These are phyloP conservation scores for Petrea volubilis DNA, from an alignment of 257 asterid species.

Conservation along the genomic window DNA sequence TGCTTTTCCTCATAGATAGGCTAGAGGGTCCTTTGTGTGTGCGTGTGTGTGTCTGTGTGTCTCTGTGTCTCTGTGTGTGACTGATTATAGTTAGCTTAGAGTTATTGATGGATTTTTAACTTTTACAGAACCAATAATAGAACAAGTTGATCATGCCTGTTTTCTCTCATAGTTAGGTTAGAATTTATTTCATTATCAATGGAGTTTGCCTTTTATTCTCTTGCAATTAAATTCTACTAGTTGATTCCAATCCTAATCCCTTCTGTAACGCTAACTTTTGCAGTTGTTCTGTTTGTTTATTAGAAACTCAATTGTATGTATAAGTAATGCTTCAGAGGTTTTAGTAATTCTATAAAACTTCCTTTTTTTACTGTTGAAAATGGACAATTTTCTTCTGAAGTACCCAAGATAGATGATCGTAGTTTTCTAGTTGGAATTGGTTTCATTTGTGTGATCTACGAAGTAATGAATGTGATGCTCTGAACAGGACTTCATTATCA, in stretches of 20 bases:
- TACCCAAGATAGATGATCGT: too few species aligned
- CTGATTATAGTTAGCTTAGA: slow-evolving; percentile 16
- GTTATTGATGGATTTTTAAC: background rate
- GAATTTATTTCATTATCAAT: background rate
- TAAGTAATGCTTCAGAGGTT: too few species aligned
- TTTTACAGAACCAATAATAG: background rate
- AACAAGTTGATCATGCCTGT: background rate
- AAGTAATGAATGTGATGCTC: too few species aligned
- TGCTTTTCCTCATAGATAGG: too few species aligned
- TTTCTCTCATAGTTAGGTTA: background rate
- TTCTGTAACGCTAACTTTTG: background rate
- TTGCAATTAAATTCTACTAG: background rate
- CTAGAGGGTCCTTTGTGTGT: too few species aligned
- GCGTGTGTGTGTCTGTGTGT: too few species aligned
- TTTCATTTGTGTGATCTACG: too few species aligned
- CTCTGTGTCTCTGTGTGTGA: too few species aligned
- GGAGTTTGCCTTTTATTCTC: too few species aligned
- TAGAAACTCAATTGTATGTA: background rate
- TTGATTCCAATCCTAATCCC: background rate
- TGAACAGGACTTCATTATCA: too few species aligned
- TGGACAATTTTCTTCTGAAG: too few species aligned
- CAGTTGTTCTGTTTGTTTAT: background rate
- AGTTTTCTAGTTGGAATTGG: too few species aligned
- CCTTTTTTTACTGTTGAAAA: background rate
- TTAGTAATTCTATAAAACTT: background rate